Conservation (phyloP, 495 filamentous ascomycete genomes). For the Amphirosellinia nigrospora region DNA sequence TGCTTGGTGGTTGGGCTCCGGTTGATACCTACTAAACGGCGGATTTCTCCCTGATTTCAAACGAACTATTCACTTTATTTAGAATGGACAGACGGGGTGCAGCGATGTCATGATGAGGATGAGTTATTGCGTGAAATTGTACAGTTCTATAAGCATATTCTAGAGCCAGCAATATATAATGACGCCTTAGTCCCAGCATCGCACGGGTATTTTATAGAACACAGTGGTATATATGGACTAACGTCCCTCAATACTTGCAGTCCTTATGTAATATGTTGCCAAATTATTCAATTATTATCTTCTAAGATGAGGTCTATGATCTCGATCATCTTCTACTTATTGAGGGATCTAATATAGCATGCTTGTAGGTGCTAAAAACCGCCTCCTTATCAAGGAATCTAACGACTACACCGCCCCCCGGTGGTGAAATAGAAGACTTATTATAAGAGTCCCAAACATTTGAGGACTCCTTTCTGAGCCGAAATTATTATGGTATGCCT, state of each 20-base stretch:
- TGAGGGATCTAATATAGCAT: neutral
- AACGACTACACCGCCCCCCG: neutral
- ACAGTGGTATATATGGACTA: no score
- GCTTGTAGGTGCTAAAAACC: neutral
- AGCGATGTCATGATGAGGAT: neutral
- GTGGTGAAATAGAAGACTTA: neutral
- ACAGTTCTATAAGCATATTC: neutral
- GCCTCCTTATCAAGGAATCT: conserved; percentile 8
- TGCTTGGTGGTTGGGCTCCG: neutral
- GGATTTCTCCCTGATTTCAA: neutral
- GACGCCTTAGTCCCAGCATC: neutral
- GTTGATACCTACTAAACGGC: conserved; percentile 5
- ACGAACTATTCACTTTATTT: neutral
- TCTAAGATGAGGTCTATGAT: conserved; percentile 29
- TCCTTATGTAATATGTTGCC: no score
- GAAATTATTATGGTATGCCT: neutral
- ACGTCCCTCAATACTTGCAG: neutral
- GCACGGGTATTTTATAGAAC: no score
- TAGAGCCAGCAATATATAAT: neutral
- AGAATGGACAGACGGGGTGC: neutral
- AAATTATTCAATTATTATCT: conserved; percentile 27
- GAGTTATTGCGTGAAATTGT: neutral
- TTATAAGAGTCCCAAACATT: neutral
- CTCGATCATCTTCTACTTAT: conserved; percentile 26
- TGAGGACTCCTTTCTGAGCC: neutral